Percentiles rank a stretch among this genome's conserved stretches.
phyloP scores from a whole-genome alignment of 805 yeast species.

The Maudiozyma saulgeensis region DNA sequence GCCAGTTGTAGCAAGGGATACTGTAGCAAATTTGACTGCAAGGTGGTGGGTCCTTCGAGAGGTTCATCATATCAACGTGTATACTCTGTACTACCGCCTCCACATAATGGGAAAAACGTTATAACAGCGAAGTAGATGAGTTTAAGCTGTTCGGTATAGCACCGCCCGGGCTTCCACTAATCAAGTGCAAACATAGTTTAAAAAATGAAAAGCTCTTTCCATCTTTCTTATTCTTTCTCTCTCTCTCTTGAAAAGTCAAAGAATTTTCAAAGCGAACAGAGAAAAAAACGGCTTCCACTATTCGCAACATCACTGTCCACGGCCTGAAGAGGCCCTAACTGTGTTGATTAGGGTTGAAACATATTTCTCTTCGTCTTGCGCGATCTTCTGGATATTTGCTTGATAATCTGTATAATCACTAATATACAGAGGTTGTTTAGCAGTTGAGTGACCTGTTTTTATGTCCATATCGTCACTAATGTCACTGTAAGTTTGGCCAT shows the following conservation, averaged over 20 bases:
- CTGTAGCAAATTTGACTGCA: no score
- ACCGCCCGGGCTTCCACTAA: conserved; percentile 1
- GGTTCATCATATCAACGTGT: no score
- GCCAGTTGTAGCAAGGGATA: no score
- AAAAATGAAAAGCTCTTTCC: no score
- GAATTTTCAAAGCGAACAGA: no score
- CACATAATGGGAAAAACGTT: no score
- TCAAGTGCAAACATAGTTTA: neutral
- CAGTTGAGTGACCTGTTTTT: neutral
- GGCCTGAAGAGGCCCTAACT: conserved; percentile 5
- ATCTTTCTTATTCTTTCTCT: neutral
- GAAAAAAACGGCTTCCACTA: neutral
- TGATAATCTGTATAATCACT: conserved; percentile 7
- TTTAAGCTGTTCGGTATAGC: neutral
- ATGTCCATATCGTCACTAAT: neutral
- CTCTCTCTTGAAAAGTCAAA: no score
- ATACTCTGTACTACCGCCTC: no score
- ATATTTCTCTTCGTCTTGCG: conserved; percentile 11
- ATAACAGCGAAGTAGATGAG: no score
- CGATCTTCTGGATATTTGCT: conserved; percentile 3
- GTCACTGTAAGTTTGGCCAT: neutral
- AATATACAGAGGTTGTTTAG: conserved; percentile 4
- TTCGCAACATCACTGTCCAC: neutral
- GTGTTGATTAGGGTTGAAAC: conserved; percentile 14
- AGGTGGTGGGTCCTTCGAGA: no score